Evolutionary conservation across 345 rosid species (phyloP), one percentile per base, ranked within the genome.

Genomic region (Viola odorata): DNA sequence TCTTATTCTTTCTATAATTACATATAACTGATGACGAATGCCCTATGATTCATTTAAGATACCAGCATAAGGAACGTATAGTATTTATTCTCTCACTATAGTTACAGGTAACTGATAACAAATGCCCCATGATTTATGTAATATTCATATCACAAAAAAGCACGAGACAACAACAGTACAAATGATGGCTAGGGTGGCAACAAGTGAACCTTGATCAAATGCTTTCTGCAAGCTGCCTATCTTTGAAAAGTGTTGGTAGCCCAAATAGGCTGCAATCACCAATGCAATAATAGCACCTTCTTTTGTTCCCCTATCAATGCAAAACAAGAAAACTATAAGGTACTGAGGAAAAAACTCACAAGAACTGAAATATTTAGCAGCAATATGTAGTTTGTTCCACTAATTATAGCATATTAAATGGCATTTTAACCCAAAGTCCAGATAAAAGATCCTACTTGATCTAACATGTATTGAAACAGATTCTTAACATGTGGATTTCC

Each of bases 221-320:
- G 98, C 79, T 57, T 57, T 80, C 69, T 56, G 75, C 75, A 89
- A 77, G 83, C 78, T 80, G 60, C 89, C 85, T 36, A 77, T 70
- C 66, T 85, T 63, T 57, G 94, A 82, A 77, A 92, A 85, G 76
- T 92, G 98, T 85, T 85, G 94, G 82, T 75, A 92, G 64, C 84
- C 96, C 85, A 92, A 58, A 71, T 85, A 89, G 39, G 68, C 85
- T 13, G 85, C 80, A 32, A 87, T 75, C 61, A 76, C 78, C 63
- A 89, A 53, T 54, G 84, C 58, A 68, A 86, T 72, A 65, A 87
- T 80, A 47, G 81, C 79, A 42, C 97, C 96, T 70, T 76, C 78
- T 72, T 87, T 84, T 16, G 67, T 76, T 75, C 87, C 96, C 80
- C 98, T 92, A 85, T 62, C 67, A 72, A 17, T 51, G 36, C 41